A percentile compares a stretch with the other conserved stretches of the same genome.
phyloP scores from a whole-genome alignment of 2,329 filamentous ascomycete species.

The Gnomoniopsis sp. region DNA sequence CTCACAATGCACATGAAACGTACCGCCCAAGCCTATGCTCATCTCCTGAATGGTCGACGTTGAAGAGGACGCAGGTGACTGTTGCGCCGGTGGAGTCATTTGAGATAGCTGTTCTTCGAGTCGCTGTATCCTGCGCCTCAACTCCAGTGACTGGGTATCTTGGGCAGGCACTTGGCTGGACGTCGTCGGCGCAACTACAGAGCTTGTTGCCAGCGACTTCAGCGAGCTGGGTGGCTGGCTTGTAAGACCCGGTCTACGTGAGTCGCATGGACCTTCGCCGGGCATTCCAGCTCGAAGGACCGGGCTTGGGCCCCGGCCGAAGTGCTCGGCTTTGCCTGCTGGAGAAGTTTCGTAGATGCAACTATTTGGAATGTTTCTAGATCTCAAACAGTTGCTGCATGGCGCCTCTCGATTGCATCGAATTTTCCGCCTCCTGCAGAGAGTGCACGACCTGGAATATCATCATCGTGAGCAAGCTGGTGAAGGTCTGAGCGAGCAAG shows the following conservation, averaged over 20 bases:
- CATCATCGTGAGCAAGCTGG: too few species aligned
- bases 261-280: too few species aligned
- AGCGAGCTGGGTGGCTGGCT: too few species aligned
- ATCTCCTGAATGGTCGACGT: constrained; percentile 26
- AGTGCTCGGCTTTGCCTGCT: constrained; percentile 15
- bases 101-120: constrained; percentile 38
- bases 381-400: constrained; percentile 38
- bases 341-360: constrained; percentile 31
- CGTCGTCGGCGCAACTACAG: not conserved
- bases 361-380: constrained; percentile 27
- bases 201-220: too few species aligned
- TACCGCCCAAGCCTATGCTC: constrained; percentile 37
- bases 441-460: not conserved
- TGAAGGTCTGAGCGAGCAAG: too few species aligned
- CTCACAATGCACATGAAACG: constrained; percentile 38
- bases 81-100: constrained; percentile 15
- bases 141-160: constrained; percentile 36
- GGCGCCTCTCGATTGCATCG: constrained; percentile 39
- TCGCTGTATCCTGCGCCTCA: constrained; percentile 36
- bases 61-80: constrained; percentile 6
- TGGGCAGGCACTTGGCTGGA: not conserved
- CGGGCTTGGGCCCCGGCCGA: not conserved
- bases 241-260: too few species aligned
- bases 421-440: constrained; percentile 36
- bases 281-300: not conserved